phyloP scores from a whole-genome alignment of 164 flowering plant species.

The Vitis cinerea region DNA sequence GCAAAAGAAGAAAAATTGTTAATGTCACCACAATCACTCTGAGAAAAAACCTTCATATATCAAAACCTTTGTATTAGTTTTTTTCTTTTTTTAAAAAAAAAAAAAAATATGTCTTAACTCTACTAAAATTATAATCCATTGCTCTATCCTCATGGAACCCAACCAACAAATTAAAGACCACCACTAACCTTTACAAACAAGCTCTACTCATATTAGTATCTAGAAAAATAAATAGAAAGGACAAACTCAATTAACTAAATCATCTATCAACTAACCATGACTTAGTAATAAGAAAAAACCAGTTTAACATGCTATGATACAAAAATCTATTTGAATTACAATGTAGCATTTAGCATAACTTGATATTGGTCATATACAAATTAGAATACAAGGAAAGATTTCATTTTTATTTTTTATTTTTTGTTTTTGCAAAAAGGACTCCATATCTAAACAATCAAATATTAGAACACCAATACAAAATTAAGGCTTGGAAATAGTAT shows the following conservation, averaged over 20 bases:
- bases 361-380: neutral
- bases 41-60: too few relatives aligned
- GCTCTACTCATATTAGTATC: neutral
- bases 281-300: neutral
- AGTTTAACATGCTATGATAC: neutral
- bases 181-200: neutral
- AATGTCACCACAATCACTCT: too few relatives aligned
- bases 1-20: too few relatives aligned
- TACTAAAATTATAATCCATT: neutral
- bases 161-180: neutral
- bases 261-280: neutral
- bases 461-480: too few relatives aligned
- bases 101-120: too few relatives aligned
- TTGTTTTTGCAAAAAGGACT: too few relatives aligned
- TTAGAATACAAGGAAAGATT: neutral
- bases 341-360: too few relatives aligned
- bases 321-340: too few relatives aligned
- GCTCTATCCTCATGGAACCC: neutral
- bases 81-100: too few relatives aligned
- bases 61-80: too few relatives aligned
- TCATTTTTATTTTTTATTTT: too few relatives aligned
- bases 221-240: neutral
- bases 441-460: too few relatives aligned
- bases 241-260: neutral
- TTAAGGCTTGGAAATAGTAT: neutral